phyloP scores from a whole-genome alignment of 2,329 filamentous ascomycete species.

The Penicillium sp. region DNA sequence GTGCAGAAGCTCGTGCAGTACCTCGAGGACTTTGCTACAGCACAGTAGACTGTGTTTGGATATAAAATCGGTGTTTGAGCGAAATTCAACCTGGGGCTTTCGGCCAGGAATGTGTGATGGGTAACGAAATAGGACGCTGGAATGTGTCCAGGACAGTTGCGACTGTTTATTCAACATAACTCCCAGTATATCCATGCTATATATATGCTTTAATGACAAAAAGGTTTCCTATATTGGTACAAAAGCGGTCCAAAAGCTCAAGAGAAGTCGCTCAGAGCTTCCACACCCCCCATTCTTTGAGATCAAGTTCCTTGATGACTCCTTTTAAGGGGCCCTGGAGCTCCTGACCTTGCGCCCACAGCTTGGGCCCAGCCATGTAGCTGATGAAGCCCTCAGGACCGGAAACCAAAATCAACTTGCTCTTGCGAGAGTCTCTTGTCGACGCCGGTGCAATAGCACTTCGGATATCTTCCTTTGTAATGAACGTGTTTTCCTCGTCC shows the following conservation, averaged over 20 bases:
- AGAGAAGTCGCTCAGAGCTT: constrained; percentile 47
- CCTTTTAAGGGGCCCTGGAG: constrained; percentile 73
- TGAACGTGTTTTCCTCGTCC: constrained; percentile 71
- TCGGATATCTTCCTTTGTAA: constrained; percentile 54
- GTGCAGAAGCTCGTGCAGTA: constrained; percentile 43
- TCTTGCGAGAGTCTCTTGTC: constrained; percentile 26
- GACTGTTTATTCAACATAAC: constrained; percentile 23
- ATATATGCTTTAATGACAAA: constrained; percentile 7
- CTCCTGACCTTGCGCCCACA: constrained; percentile 69
- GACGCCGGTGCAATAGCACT: constrained; percentile 25
- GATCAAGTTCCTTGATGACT: constrained; percentile 59
- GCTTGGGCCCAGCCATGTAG: constrained; percentile 74
- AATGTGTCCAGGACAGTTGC: constrained; percentile 8
- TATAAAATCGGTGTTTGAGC: constrained; percentile 8
- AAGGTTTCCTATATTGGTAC: constrained; percentile 10
- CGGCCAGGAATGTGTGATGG: constrained; percentile 9
- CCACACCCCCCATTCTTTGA: constrained; percentile 56
- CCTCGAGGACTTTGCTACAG: constrained; percentile 53
- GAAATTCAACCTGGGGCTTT: constrained; percentile 15
- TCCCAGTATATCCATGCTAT: constrained; percentile 9
- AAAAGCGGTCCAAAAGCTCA: constrained; percentile 1
- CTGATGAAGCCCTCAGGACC: constrained; percentile 88
- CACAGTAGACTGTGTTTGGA: constrained; percentile 12
- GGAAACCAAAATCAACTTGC: constrained; percentile 70
- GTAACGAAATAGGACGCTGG: constrained; percentile 10